Percentiles rank a stretch among this genome's conserved stretches.
Evolutionary conservation across 2,329 filamentous ascomycete genomes (phyloP).

Genomic region (Waltergamsia citrina): DNA sequence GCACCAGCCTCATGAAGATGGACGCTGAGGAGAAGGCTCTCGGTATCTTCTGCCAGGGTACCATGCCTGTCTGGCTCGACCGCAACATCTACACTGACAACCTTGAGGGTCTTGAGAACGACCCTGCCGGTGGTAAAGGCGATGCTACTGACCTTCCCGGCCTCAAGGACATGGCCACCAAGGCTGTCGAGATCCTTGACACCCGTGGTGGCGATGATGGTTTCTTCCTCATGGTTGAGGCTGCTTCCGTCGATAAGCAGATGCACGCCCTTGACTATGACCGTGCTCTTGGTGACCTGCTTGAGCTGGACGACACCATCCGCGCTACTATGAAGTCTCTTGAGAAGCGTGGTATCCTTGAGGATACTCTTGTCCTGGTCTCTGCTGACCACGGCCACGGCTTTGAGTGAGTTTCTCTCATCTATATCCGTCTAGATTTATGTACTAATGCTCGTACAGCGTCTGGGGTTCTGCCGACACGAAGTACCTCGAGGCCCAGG

Average conservation of each 20-base stretch:
- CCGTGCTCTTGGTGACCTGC: constrained; percentile 72
- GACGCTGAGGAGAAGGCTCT: constrained; percentile 55
- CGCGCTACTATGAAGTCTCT: constrained; percentile 66
- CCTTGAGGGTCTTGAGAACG: constrained; percentile 54
- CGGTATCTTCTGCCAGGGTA: constrained; percentile 66
- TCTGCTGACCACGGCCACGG: constrained; percentile 87
- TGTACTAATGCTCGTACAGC: constrained; percentile 11
- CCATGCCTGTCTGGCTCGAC: constrained; percentile 79
- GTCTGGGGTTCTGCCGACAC: constrained; percentile 79
- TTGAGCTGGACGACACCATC: constrained; percentile 79
- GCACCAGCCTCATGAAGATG: constrained; percentile 54
- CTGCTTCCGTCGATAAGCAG: constrained; percentile 80
- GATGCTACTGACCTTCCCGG: constrained; percentile 69
- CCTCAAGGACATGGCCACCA: constrained; percentile 82
- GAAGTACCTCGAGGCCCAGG: constrained; percentile 59
- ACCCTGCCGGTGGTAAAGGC: constrained; percentile 54
- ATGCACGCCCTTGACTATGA: constrained; percentile 84
- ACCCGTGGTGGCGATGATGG: constrained; percentile 57
- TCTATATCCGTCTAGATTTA: not conserved
- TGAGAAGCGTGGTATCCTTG: constrained; percentile 51
- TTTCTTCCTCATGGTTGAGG: constrained; percentile 84
- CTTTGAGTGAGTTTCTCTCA: constrained; percentile 46
- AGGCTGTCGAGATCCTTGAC: constrained; percentile 73
- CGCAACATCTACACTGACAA: constrained; percentile 72
- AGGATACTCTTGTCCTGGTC: constrained; percentile 71